phyloP scores from a whole-genome alignment of 1,284 basidiomycete species.

The Ceratorhiza oryzae-sativae region DNA sequence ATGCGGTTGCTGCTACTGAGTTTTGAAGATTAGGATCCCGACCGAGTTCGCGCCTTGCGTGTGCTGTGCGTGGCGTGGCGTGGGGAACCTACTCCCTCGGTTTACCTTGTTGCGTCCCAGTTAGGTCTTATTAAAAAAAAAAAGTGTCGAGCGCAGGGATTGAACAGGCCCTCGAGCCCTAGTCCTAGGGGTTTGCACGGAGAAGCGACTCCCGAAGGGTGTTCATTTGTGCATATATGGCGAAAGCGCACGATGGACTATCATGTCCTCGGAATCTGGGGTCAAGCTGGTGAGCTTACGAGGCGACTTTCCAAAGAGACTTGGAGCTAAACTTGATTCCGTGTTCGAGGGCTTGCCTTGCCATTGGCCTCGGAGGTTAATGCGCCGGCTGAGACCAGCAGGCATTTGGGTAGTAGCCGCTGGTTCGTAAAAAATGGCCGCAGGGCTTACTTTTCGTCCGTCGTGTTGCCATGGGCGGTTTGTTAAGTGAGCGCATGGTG shows the following conservation, averaged over 20 bases:
- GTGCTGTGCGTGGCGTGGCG: background rate
- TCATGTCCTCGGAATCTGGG: background rate
- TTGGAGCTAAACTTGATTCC: background rate
- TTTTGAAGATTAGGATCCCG: background rate
- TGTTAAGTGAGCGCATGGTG: constrained; percentile 7
- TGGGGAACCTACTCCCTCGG: background rate
- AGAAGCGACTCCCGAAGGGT: background rate
- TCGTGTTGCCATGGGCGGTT: background rate
- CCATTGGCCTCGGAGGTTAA: background rate
- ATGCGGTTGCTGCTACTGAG: background rate
- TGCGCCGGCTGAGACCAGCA: background rate
- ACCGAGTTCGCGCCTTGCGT: background rate
- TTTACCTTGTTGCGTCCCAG: background rate
- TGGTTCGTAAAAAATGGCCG: constrained; percentile 26
- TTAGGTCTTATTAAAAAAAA: constrained; percentile 8
- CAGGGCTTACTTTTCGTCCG: background rate
- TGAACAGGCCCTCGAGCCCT: background rate
- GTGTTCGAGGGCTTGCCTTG: background rate
- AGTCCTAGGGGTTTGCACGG: background rate
- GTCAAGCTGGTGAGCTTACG: background rate
- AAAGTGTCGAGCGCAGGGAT: background rate
- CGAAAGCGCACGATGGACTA: background rate
- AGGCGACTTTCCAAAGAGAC: background rate
- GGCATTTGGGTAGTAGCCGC: background rate
- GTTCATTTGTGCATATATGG: constrained; percentile 21